Evolutionary conservation across 352 stramenopile genomes (phyloP).

Genomic region (Globisporangium okanoganense): DNA sequence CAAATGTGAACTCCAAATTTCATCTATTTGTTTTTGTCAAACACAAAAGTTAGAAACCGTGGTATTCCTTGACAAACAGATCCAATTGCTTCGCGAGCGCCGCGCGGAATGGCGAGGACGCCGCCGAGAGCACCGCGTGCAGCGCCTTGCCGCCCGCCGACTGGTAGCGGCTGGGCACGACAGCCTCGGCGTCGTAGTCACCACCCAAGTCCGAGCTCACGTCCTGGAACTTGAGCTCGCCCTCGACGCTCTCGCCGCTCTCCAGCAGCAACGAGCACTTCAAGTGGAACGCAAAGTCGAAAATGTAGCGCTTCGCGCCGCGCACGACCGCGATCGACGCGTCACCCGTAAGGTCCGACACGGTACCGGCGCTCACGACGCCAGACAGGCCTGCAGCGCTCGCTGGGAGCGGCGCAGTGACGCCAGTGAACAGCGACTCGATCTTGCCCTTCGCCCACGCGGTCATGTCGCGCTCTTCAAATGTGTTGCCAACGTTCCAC

Average conservation of each 20-base stretch:
- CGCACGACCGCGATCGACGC: slow-evolving; percentile 90
- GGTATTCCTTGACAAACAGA: slow-evolving; percentile 71
- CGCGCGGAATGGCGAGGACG: slow-evolving; percentile 54
- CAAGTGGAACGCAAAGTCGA: slow-evolving; percentile 74
- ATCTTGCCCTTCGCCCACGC: slow-evolving; percentile 80
- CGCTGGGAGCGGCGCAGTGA: slow-evolving; percentile 34
- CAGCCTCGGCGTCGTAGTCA: slow-evolving; percentile 69
- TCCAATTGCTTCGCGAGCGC: slow-evolving; percentile 47
- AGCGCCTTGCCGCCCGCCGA: slow-evolving; percentile 63
- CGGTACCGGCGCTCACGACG: slow-evolving; percentile 49
- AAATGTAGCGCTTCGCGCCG: slow-evolving; percentile 93
- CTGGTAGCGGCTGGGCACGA: slow-evolving; percentile 68
- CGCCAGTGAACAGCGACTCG: slow-evolving; percentile 44
- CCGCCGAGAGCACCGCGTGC: slow-evolving; percentile 50
- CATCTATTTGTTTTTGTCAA: not conserved
- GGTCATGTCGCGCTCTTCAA: slow-evolving; percentile 91
- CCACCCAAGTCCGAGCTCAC: slow-evolving; percentile 73
- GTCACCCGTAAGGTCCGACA: slow-evolving; percentile 89
- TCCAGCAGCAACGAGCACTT: slow-evolving; percentile 33
- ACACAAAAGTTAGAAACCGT: slow-evolving; percentile 47
- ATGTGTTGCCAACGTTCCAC: slow-evolving; percentile 94
- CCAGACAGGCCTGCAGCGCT: slow-evolving; percentile 23
- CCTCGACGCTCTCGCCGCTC: slow-evolving; percentile 24
- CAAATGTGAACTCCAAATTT: not conserved
- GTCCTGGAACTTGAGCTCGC: slow-evolving; percentile 77